phyloP scores from a whole-genome alignment of 2,329 filamentous ascomycete genomes.

The Simplicillium aogashimaense region DNA sequence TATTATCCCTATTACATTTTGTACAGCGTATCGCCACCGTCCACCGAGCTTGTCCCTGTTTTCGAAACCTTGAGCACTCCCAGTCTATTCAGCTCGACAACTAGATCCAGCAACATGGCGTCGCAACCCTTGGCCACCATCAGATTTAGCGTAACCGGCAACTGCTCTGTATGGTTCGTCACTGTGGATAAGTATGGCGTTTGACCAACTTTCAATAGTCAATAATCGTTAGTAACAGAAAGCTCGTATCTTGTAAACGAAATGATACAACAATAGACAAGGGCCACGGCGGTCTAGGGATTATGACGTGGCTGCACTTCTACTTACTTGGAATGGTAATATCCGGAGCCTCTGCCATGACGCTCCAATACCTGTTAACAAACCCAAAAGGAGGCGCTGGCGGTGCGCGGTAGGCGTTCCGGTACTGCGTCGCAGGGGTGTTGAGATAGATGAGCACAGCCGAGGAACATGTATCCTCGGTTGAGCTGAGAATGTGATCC shows the following conservation, averaged over 20 bases:
- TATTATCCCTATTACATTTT: too few species aligned
- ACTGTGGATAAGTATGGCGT: slow-evolving; percentile 22
- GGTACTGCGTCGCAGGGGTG: slow-evolving; percentile 11
- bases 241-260: too few species aligned
- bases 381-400: slow-evolving; percentile 39
- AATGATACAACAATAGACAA: too few species aligned
- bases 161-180: slow-evolving; percentile 32
- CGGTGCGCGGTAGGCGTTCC: slow-evolving; percentile 24
- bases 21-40: too few species aligned
- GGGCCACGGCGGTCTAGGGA: too few species aligned
- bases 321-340: slow-evolving; percentile 22
- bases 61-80: slow-evolving; percentile 1
- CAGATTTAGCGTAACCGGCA: slow-evolving; percentile 49
- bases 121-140: slow-evolving; percentile 52
- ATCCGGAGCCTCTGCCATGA: slow-evolving; percentile 27
- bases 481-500: slow-evolving; percentile 28
- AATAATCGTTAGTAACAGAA: too few species aligned
- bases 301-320: too few species aligned
- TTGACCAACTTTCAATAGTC: slow-evolving; percentile 21
- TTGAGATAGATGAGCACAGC: slow-evolving; percentile 36
- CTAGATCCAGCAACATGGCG: slow-evolving; percentile 42
- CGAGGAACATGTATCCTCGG: slow-evolving; percentile 32
- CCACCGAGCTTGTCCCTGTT: too few species aligned
- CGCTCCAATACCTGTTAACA: slow-evolving; percentile 20
- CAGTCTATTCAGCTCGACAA: background rate